Percentiles rank a stretch among this genome's conserved stretches.
phyloP scores from a whole-genome alignment of 1,284 basidiomycete species.

The Ustilago trichophora region DNA sequence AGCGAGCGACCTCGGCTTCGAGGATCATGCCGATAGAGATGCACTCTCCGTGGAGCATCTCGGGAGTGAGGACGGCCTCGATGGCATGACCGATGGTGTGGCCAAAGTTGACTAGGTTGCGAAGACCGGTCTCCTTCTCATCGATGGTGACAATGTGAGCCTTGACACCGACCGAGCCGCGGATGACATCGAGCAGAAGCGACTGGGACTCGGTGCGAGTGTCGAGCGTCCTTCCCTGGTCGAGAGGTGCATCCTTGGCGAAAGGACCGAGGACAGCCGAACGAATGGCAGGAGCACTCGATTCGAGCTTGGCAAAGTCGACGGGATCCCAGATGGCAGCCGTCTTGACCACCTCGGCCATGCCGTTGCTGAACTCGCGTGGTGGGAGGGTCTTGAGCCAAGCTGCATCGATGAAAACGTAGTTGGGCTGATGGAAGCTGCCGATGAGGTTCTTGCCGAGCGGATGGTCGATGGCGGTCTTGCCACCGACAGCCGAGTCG shows the following conservation, averaged over 20 bases:
- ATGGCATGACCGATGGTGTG: conserved; percentile 66
- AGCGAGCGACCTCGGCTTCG: conserved; percentile 64
- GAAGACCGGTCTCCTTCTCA: conserved; percentile 65
- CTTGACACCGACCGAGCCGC: conserved; percentile 66
- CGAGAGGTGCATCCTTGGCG: conserved; percentile 35
- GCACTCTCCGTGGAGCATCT: conserved; percentile 66
- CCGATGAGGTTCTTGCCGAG: conserved; percentile 98
- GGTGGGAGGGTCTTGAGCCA: conserved; percentile 92
- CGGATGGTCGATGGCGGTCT: conserved; percentile 96
- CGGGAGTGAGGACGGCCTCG: conserved; percentile 64
- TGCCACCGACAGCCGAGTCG: conserved; percentile 95
- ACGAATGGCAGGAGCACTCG: conserved; percentile 57
- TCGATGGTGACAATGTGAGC: conserved; percentile 66
- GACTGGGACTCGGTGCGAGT: conserved; percentile 61
- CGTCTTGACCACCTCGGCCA: conserved; percentile 91
- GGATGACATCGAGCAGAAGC: conserved; percentile 65
- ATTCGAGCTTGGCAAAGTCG: conserved; percentile 65
- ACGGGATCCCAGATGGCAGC: conserved; percentile 65
- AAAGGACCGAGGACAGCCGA: conserved; percentile 60
- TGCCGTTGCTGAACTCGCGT: conserved; percentile 95
- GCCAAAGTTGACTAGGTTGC: conserved; percentile 66
- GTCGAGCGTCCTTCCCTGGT: conserved; percentile 56
- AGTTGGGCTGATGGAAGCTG: conserved; percentile 97
- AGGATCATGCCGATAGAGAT: conserved; percentile 66
- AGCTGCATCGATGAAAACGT: conserved; percentile 95